A percentile compares a stretch with the other conserved stretches of the same genome.
Evolutionary conservation across 352 stramenopile genomes (phyloP).

Genomic region (Blastocystis sp.): DNA sequence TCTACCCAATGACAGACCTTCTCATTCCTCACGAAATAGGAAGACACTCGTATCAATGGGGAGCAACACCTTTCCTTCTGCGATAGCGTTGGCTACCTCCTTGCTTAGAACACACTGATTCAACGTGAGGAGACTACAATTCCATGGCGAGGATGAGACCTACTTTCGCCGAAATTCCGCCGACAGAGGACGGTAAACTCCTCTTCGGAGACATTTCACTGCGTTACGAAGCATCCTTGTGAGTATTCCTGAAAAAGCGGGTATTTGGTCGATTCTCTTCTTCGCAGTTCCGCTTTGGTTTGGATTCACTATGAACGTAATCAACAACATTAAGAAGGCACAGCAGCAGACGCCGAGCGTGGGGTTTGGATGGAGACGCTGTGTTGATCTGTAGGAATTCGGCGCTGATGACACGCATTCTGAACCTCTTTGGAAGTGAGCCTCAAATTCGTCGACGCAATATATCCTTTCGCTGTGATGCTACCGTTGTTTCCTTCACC

Average conservation of each 20-base stretch:
- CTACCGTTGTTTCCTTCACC: background rate
- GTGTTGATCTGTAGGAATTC: background rate
- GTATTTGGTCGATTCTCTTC: background rate
- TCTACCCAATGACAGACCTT: background rate
- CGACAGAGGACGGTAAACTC: background rate
- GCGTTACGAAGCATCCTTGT: no score
- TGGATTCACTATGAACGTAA: conserved; percentile 14
- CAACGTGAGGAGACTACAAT: conserved; percentile 10
- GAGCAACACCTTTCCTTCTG: background rate
- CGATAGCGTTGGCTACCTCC: background rate
- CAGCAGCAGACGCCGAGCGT: background rate
- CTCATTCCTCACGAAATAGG: background rate
- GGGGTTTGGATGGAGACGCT: background rate
- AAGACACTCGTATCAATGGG: conserved; percentile 38
- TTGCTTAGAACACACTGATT: background rate
- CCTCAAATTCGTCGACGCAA: background rate
- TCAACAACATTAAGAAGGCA: conserved; percentile 1
- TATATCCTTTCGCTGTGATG: background rate
- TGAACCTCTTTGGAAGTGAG: conserved; percentile 20
- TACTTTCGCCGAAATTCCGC: background rate
- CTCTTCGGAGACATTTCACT: no score
- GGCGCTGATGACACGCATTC: background rate
- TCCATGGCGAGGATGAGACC: background rate
- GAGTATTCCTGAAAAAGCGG: no score
- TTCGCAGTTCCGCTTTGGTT: background rate